Evolutionary conservation across 306 rosid genomes (phyloP).

Genomic region (Luffa aegyptiaca): DNA sequence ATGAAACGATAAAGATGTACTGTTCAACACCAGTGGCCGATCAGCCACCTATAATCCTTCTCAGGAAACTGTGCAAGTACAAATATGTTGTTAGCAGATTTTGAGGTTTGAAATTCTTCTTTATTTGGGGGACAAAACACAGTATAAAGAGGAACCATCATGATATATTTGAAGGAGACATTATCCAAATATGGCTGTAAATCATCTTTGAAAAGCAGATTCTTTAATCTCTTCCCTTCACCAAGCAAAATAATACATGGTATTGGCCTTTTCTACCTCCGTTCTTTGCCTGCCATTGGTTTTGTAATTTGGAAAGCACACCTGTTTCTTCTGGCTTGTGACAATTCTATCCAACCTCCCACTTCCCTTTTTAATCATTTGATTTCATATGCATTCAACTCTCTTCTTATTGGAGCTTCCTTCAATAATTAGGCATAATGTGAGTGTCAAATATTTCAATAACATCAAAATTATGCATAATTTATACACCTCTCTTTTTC

Average conservation of each 20-base stretch:
- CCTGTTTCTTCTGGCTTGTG: not conserved
- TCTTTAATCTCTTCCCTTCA: not conserved
- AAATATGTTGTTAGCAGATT: not conserved
- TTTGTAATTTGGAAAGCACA: not conserved
- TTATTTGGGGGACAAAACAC: not conserved
- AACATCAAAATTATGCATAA: not conserved
- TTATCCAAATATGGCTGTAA: not conserved
- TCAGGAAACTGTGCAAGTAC: not conserved
- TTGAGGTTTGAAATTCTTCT: not conserved
- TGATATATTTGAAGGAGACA: not conserved
- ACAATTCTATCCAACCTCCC: not conserved
- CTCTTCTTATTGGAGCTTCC: conserved; percentile 1
- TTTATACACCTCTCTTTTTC: not conserved
- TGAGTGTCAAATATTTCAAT: not conserved
- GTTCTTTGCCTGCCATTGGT: not conserved
- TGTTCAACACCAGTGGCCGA: not conserved
- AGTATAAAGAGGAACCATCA: not conserved
- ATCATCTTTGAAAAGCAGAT: not conserved
- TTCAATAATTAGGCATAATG: not conserved
- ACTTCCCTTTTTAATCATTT: not conserved
- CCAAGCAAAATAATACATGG: not conserved
- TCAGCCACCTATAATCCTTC: not conserved
- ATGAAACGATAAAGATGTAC: not conserved
- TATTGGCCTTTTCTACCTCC: not conserved
- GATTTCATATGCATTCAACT: not conserved